These are phyloP conservation scores for barrel medic (Medicago truncatula) DNA, from an alignment of 306 rosid genomes.

Conservation along the genomic window DNA sequence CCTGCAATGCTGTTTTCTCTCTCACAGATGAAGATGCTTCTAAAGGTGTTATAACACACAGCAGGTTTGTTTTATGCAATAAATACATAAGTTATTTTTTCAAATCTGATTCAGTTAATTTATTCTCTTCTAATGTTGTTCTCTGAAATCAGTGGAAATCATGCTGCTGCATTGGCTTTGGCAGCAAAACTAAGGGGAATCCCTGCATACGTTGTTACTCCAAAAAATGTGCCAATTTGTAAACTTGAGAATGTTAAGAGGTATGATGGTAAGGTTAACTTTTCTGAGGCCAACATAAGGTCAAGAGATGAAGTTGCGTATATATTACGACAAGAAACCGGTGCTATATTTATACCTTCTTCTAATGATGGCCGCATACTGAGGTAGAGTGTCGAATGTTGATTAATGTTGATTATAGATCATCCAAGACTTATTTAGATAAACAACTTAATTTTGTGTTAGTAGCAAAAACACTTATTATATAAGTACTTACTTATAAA, in stretches of 20 bases:
- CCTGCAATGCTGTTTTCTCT: slow-evolving; percentile 88
- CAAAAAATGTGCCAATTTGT: slow-evolving; percentile 79
- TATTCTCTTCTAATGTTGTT: slow-evolving; percentile 43
- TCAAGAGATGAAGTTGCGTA: slow-evolving; percentile 77
- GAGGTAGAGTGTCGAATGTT: slow-evolving; percentile 52
- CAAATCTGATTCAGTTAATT: slow-evolving; percentile 6
- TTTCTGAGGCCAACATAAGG: slow-evolving; percentile 68
- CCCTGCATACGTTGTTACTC: slow-evolving; percentile 82
- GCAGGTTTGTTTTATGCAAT: slow-evolving; percentile 68
- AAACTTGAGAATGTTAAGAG: slow-evolving; percentile 91
- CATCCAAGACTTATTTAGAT: background rate
- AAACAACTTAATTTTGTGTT: background rate
- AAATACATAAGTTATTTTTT: slow-evolving; percentile 15
- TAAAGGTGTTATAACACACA: slow-evolving; percentile 91
- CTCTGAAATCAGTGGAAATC: slow-evolving; percentile 79
- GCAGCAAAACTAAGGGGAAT: slow-evolving; percentile 90
- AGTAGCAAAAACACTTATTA: no score
- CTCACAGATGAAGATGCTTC: slow-evolving; percentile 72
- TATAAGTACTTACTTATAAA: background rate
- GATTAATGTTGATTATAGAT: background rate
- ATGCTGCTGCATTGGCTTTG: slow-evolving; percentile 94
- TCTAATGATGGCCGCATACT: slow-evolving; percentile 78
- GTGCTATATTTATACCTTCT: no score
- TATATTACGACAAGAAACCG: no score
- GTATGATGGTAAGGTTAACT: slow-evolving; percentile 78